Conservation (phyloP, 1,139 yeast genomes). For the Blastobotrys buckinghamii region DNA sequence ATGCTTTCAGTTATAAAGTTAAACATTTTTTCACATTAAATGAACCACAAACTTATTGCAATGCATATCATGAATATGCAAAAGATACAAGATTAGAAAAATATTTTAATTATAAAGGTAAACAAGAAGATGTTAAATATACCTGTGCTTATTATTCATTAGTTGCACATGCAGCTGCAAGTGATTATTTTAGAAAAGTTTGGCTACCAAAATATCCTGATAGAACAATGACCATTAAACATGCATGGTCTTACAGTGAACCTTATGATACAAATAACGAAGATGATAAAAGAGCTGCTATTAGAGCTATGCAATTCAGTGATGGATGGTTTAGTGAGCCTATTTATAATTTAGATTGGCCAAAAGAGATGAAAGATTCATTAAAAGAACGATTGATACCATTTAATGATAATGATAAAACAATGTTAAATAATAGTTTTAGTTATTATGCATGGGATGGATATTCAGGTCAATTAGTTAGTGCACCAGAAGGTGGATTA, state of each 20-base stretch:
- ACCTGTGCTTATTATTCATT: slow-evolving; percentile 30
- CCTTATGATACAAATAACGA: slow-evolving; percentile 8
- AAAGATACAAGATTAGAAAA: not conserved
- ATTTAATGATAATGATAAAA: slow-evolving; percentile 29
- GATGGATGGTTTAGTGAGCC: slow-evolving; percentile 34
- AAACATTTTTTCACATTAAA: slow-evolving; percentile 32
- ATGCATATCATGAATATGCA: slow-evolving; percentile 1
- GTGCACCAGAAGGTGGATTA: slow-evolving; percentile 26
- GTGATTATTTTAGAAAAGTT: slow-evolving; percentile 30
- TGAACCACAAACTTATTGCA: slow-evolving; percentile 28
- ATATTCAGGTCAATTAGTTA: slow-evolving; percentile 28
- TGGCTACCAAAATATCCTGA: slow-evolving; percentile 22
- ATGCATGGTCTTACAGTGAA: slow-evolving; percentile 22
- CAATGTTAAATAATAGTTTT: slow-evolving; percentile 22
- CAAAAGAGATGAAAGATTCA: slow-evolving; percentile 22
- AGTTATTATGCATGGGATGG: slow-evolving; percentile 36
- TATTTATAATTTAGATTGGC: slow-evolving; percentile 24
- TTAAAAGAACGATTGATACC: slow-evolving; percentile 21
- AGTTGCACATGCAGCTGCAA: slow-evolving; percentile 31
- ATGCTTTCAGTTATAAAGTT: slow-evolving; percentile 35
- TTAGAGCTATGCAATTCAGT: slow-evolving; percentile 29
- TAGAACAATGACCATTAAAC: slow-evolving; percentile 23
- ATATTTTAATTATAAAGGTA: not conserved
- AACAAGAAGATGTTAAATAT: slow-evolving; percentile 3
- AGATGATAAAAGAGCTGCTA: slow-evolving; percentile 28